Conservation (phyloP, 768 basidiomycete species). For the Kwoniella sp. region DNA sequence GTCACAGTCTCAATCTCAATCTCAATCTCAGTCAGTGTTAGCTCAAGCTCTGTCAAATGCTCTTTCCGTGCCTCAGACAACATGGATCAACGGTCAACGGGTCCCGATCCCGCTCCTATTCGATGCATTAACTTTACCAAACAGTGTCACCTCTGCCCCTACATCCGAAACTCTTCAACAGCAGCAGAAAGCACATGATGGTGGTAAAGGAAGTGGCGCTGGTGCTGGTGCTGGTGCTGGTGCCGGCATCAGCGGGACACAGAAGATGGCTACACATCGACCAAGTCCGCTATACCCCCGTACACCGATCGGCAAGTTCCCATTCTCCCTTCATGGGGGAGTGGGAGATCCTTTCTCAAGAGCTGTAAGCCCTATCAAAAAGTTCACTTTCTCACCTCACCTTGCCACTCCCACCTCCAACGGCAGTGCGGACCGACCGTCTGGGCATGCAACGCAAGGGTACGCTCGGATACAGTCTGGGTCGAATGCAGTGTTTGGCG, state of each 20-base stretch:
- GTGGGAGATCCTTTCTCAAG: slow-evolving; percentile 23
- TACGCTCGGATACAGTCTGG: too few relatives aligned
- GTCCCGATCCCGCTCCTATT: not conserved
- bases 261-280: not conserved
- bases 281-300: slow-evolving; percentile 20
- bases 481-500: too few relatives aligned
- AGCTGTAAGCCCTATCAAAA: slow-evolving; percentile 27
- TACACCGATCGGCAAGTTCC: slow-evolving; percentile 1
- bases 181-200: too few relatives aligned
- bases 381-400: too few relatives aligned
- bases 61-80: slow-evolving; percentile 1
- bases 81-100: not conserved
- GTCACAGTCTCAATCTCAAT: too few relatives aligned
- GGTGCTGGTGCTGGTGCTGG: too few relatives aligned
- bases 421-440: too few relatives aligned
- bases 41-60: not conserved
- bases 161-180: too few relatives aligned
- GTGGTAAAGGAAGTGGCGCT: too few relatives aligned
- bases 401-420: too few relatives aligned
- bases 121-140: too few relatives aligned
- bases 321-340: not conserved
- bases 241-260: not conserved
- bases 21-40: not conserved
- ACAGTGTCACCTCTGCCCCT: not conserved
- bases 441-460: too few relatives aligned